Evolutionary conservation across 192 early-diverging fungal species (phyloP), one percentile per base, ranked within the genome.

Genomic region (Entophlyctis helioformis): DNA sequence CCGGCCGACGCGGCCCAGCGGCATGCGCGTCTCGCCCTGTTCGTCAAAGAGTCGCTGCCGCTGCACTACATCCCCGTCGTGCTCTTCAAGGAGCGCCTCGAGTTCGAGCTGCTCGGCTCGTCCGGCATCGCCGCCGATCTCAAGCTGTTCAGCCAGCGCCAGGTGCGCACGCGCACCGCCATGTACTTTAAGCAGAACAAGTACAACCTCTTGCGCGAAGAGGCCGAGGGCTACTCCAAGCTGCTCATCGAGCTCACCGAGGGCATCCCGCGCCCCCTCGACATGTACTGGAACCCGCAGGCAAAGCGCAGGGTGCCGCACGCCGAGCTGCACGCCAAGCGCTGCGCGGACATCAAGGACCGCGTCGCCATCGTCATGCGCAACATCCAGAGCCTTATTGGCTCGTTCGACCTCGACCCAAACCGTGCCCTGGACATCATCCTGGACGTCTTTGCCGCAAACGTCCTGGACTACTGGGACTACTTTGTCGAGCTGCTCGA

Each of bases 351-450:
- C 26, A 8, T 71, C 9, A 22, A 29, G 33, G 42, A 44, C 27
- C 33, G 44, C 11, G 35, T 49, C 13, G 15, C n/a, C 5, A 26
- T 28, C n/a, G 55, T 72, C n/a, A 41, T 76, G 36, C 41, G 51
- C 20, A 69, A 74, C 43, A 64, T 80, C 32, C 36, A 38, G 6
- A 60, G 56, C 28, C 46, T 80, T 32, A 76, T 81, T 41, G 78
- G 86, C 21, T 81, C 76, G 32, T 91, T 91, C 55, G 69, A 77
- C 50, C 56, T 91, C 36, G 87, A 91, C 45, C 86, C 86, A 0
- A 87, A 83, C 60, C 75, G 87, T n/a, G 83, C 87, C 0, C 45
- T 88, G 39, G 85, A 85, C 51, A 49, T 91, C 18, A 57, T 84
- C 2, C 54, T 89, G 29, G 86, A 91, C 40, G 51, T 79, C 1